phyloP scores from a whole-genome alignment of 129 eudicot species.

The Erigeron canadensis region DNA sequence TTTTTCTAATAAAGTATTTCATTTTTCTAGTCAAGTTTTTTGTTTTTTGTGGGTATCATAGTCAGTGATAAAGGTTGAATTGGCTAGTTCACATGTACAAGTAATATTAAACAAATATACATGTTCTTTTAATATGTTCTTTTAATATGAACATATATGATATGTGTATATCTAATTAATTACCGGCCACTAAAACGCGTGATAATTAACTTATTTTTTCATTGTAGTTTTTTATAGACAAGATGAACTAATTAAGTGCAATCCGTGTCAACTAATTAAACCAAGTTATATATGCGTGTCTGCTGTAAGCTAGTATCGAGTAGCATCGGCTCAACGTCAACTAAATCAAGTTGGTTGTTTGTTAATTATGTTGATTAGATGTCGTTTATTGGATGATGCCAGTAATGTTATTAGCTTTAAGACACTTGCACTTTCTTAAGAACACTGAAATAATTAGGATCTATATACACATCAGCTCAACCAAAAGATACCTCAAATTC shows the following conservation, averaged over 20 bases:
- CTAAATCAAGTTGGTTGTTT: conserved; percentile 7
- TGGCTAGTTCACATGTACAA: conserved; percentile 40
- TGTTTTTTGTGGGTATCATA: conserved; percentile 38
- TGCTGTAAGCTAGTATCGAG: not conserved
- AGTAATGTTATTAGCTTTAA: conserved; percentile 13
- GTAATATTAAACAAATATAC: conserved; percentile 4
- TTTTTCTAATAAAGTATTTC: conserved; percentile 17
- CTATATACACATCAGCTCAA: conserved; percentile 24
- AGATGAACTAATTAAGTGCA: conserved; percentile 16
- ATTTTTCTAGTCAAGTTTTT: conserved; percentile 30
- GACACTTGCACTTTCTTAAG: conserved; percentile 5
- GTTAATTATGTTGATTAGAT: conserved; percentile 22
- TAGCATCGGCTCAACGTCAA: conserved; percentile 11
- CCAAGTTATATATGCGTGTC: not conserved
- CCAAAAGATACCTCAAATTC: not conserved
- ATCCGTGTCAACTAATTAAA: conserved; percentile 14
- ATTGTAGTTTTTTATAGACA: not conserved
- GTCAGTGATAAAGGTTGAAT: conserved; percentile 32
- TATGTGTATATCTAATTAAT: conserved; percentile 1
- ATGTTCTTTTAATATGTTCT: conserved; percentile 3
- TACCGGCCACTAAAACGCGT: conserved; percentile 11
- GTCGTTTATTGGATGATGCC: conserved; percentile 20
- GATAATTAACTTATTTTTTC: not conserved
- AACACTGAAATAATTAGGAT: conserved; percentile 35
- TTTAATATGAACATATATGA: not conserved